Conservation (phyloP, 1,284 basidiomycete genomes). For the Phylloporus sp. region DNA sequence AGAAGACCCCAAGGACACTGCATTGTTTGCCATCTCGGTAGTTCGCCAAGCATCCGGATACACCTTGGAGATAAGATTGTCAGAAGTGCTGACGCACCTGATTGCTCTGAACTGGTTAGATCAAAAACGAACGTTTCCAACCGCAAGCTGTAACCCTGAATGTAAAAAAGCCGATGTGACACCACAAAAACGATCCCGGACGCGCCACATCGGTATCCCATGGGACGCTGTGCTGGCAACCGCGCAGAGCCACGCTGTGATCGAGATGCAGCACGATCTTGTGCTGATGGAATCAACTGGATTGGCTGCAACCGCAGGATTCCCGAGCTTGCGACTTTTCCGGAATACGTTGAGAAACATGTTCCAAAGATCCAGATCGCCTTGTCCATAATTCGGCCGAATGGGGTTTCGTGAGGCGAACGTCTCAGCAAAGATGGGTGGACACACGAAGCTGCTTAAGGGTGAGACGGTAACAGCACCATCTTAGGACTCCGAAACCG, state of each 20-base stretch:
- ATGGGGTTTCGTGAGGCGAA: background rate
- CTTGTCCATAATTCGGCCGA: conserved; percentile 7
- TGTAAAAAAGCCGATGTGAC: conserved; percentile 15
- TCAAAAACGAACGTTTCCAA: conserved; percentile 4
- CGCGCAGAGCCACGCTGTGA: conserved; percentile 18
- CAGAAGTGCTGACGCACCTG: conserved; percentile 24
- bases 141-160: conserved; percentile 23
- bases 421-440: conserved; percentile 4
- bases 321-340: conserved; percentile 19
- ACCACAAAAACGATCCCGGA: background rate
- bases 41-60: conserved; percentile 23
- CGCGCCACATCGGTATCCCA: conserved; percentile 6
- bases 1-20: conserved; percentile 34
- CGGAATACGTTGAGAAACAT: conserved; percentile 18
- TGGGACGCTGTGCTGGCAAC: conserved; percentile 5
- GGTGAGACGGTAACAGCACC: background rate
- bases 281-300: conserved; percentile 18
- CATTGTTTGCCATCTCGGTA: conserved; percentile 24
- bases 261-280: conserved; percentile 30
- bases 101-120: conserved; percentile 12
- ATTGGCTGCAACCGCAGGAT: conserved; percentile 19
- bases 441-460: background rate
- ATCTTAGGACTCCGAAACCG: conserved; percentile 28
- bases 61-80: conserved; percentile 31
- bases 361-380: conserved; percentile 13